phyloP scores from a whole-genome alignment of 495 filamentous ascomycete species.

The Penicillium argentinense region DNA sequence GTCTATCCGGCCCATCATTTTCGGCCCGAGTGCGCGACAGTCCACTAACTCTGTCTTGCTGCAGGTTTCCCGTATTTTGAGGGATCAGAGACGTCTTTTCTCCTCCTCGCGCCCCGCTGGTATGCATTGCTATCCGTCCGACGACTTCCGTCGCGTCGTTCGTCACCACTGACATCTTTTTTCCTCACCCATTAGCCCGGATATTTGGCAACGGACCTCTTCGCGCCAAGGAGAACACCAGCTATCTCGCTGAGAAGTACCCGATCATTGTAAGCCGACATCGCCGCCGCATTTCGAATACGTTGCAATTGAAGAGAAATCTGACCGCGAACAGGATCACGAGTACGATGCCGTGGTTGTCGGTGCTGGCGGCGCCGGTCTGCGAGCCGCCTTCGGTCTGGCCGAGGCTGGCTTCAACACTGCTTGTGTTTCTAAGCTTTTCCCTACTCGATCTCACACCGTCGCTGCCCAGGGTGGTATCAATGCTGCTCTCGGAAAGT shows the following conservation, averaged over 20 bases:
- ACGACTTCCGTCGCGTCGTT: slow-evolving; percentile 6
- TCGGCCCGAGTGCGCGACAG: slow-evolving; percentile 18
- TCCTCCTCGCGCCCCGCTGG: slow-evolving; percentile 81
- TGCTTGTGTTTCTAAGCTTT: slow-evolving; percentile 96
- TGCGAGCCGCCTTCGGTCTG: slow-evolving; percentile 93
- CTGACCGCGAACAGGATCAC: slow-evolving; percentile 57
- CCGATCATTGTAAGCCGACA: slow-evolving; percentile 77
- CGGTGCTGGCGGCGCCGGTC: slow-evolving; percentile 89
- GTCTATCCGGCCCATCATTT: slow-evolving; percentile 27
- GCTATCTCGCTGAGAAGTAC: slow-evolving; percentile 81
- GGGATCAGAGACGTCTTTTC: slow-evolving; percentile 69
- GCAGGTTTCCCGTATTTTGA: slow-evolving; percentile 47
- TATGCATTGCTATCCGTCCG: slow-evolving; percentile 43
- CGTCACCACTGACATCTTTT: slow-evolving; percentile 32
- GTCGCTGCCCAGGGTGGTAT: slow-evolving; percentile 83
- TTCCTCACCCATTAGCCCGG: slow-evolving; percentile 48
- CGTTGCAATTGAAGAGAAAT: slow-evolving; percentile 9
- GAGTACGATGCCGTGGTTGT: slow-evolving; percentile 90
- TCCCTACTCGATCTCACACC: slow-evolving; percentile 93
- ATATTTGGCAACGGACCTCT: slow-evolving; percentile 83
- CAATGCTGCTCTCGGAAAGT: slow-evolving; percentile 94
- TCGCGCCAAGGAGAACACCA: slow-evolving; percentile 86
- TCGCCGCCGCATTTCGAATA: not conserved
- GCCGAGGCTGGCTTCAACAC: slow-evolving; percentile 98
- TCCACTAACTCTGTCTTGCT: slow-evolving; percentile 23